Evolutionary conservation across 129 eudicot species (phyloP), one percentile per base, ranked within the genome.

Genomic region (Cynara cardunculus): DNA sequence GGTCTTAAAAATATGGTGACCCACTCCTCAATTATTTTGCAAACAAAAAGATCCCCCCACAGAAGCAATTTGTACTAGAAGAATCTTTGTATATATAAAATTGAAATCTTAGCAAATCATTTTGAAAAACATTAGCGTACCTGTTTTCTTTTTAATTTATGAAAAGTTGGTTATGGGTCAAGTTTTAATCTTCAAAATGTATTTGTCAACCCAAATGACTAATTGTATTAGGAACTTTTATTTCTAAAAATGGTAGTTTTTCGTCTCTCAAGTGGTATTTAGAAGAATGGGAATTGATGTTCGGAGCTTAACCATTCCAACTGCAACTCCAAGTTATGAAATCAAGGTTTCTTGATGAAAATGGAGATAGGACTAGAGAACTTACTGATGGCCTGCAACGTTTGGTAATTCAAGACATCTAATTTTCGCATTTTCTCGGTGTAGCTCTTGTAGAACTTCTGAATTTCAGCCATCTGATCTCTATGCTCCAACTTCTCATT

Each of bases 361-460:
- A 37, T 35, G 35, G 30, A 59, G 2, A 49, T 18, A 80, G 71
- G 68, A 19, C 56, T 46, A 69, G 8, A 73, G 11, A 84, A 87
- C 97, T 92, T 89, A 95, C 99, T 91, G 75, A 95, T 95, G 66
- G 97, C 96, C 81, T 95, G 92, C 86, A 89, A 65, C 5, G 93
- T 92, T 83, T 95, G 99, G 82, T 92, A 90, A 87, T 88, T 90
- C 89, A 95, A 85, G 90, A 92, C 78, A 34, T 95, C 99, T 89
- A 95, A 35, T 78, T 92, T 95, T 25, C 89, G 74, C 97, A 95
- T 95, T 89, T 85, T 92, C 7, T 95, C 99, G 0, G 83, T 78
- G 77, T 95, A 95, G 80, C 89, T 89, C 85, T 85, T 92, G 89
- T 92, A 92, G 76, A 95, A 90, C 77, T 84, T 92, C 59, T 92